A percentile compares a stretch with the other conserved stretches of the same genome.
Evolutionary conservation across 768 basidiomycete species (phyloP).

Genomic region (Naganishia randhawae): DNA sequence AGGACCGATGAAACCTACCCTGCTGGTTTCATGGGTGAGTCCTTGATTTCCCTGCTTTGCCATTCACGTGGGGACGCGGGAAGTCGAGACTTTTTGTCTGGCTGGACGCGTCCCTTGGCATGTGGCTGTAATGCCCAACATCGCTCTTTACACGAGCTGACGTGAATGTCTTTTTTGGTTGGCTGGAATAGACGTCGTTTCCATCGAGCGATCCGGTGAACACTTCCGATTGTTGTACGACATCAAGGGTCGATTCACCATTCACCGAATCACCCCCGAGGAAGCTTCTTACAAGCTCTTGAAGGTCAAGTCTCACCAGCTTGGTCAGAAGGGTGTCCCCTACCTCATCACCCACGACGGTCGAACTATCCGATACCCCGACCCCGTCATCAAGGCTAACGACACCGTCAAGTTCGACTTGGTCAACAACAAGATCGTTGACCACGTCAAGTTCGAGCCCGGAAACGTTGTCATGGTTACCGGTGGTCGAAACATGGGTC

Average conservation of each 20-base stretch:
- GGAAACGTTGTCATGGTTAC: slow-evolving; percentile 97
- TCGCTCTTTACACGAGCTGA: neutral
- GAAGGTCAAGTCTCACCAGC: slow-evolving; percentile 77
- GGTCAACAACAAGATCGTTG: slow-evolving; percentile 82
- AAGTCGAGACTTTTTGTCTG: slow-evolving; percentile 11
- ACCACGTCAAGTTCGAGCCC: slow-evolving; percentile 92
- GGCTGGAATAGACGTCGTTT: slow-evolving; percentile 72
- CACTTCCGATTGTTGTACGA: slow-evolving; percentile 99
- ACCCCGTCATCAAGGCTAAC: slow-evolving; percentile 90
- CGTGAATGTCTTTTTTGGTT: slow-evolving; percentile 3
- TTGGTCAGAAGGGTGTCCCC: slow-evolving; percentile 90
- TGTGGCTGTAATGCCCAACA: slow-evolving; percentile 11
- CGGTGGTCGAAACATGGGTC: slow-evolving; percentile 99
- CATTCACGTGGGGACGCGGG: slow-evolving; percentile 23
- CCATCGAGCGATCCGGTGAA: slow-evolving; percentile 96
- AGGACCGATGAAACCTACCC: slow-evolving; percentile 96
- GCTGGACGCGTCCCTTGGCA: slow-evolving; percentile 25
- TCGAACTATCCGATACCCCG: slow-evolving; percentile 98
- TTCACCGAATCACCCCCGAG: slow-evolving; percentile 97
- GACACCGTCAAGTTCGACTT: slow-evolving; percentile 97
- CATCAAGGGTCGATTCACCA: slow-evolving; percentile 98
- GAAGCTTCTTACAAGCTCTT: slow-evolving; percentile 95
- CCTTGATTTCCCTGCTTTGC: slow-evolving; percentile 54
- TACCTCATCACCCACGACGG: slow-evolving; percentile 98
- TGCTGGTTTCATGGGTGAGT: slow-evolving; percentile 73